These are phyloP conservation scores for Diaporthe capsici DNA, from an alignment of 2,329 filamentous ascomycete genomes.

Conservation along the genomic window DNA sequence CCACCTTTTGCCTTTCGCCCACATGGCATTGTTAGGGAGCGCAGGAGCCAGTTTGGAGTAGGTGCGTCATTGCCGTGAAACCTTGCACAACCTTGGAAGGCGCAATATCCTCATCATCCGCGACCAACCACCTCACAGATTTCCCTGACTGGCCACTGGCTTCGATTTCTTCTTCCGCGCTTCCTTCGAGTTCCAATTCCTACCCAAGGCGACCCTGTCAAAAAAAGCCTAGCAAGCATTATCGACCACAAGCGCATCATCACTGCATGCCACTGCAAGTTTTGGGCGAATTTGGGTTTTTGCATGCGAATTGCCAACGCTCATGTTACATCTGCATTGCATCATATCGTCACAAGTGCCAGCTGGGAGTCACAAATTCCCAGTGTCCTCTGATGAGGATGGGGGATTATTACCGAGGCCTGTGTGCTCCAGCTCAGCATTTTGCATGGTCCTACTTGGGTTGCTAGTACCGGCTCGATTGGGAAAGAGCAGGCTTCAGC, in stretches of 20 bases:
- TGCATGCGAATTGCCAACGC: conserved; percentile 5
- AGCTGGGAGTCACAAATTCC: conserved; percentile 20
- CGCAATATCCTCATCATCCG: conserved; percentile 28
- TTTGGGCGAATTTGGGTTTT: not conserved
- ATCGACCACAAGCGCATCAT: conserved; percentile 8
- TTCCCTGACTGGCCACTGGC: conserved; percentile 20
- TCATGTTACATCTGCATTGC: conserved; percentile 35
- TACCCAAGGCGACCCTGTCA: conserved; percentile 13
- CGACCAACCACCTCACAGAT: conserved; percentile 17
- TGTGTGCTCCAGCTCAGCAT: not conserved
- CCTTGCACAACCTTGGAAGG: conserved; percentile 33
- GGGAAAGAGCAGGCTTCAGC: conserved; percentile 12
- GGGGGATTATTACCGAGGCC: conserved; percentile 1
- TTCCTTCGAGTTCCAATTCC: conserved; percentile 20
- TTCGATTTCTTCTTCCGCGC: conserved; percentile 31
- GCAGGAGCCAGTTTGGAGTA: conserved; percentile 39
- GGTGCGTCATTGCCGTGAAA: conserved; percentile 38
- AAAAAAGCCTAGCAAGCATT: conserved; percentile 6
- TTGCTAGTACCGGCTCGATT: not conserved
- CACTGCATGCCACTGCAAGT: conserved; percentile 6
- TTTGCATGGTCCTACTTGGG: not conserved
- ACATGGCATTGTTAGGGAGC: conserved; percentile 39
- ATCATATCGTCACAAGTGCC: conserved; percentile 38
- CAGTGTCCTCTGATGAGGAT: not conserved
- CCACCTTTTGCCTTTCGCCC: conserved; percentile 37